Conservation (phyloP, 2,329 filamentous ascomycete genomes). For the Aspergillus sp. region DNA sequence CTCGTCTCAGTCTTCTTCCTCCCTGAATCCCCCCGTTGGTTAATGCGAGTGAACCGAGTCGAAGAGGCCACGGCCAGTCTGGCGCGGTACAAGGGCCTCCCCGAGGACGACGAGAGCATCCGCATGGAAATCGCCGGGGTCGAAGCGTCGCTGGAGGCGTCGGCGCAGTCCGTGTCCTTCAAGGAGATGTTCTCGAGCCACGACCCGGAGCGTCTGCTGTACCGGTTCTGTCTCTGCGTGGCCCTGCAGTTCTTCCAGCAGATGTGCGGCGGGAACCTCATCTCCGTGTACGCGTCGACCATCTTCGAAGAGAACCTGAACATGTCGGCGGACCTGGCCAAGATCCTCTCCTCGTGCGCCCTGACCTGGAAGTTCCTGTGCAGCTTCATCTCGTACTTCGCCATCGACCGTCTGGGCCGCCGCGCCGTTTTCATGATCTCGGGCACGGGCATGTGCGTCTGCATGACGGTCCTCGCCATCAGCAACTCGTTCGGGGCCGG, state of each 20-base stretch:
- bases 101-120: slow-evolving; percentile 5
- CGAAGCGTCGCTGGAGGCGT: slow-evolving; percentile 12
- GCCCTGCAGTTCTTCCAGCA: slow-evolving; percentile 14
- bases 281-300: slow-evolving; percentile 11
- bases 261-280: slow-evolving; percentile 13
- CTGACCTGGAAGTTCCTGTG: slow-evolving; percentile 51
- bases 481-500: slow-evolving; percentile 23
- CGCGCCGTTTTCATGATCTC: slow-evolving; percentile 46
- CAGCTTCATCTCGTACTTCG: slow-evolving; percentile 44
- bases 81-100: slow-evolving; percentile 10
- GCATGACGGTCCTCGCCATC: slow-evolving; percentile 47
- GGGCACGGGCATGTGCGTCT: slow-evolving; percentile 46
- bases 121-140: slow-evolving; percentile 13
- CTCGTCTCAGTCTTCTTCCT: slow-evolving; percentile 38
- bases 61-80: slow-evolving; percentile 10
- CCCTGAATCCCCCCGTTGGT: slow-evolving; percentile 41
- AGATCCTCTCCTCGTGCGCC: slow-evolving; percentile 40
- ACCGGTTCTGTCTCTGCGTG: slow-evolving; percentile 14
- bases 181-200: slow-evolving; percentile 11
- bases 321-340: slow-evolving; percentile 10
- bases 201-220: slow-evolving; percentile 14
- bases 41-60: slow-evolving; percentile 12
- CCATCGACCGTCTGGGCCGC: slow-evolving; percentile 45
- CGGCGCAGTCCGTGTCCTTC: slow-evolving; percentile 7
- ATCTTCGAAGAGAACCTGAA: slow-evolving; percentile 12